A percentile compares a stretch with the other conserved stretches of the same genome.
These are phyloP conservation scores for Vigna nakashimae DNA, from an alignment of 306 rosid genomes.

Conservation along the genomic window DNA sequence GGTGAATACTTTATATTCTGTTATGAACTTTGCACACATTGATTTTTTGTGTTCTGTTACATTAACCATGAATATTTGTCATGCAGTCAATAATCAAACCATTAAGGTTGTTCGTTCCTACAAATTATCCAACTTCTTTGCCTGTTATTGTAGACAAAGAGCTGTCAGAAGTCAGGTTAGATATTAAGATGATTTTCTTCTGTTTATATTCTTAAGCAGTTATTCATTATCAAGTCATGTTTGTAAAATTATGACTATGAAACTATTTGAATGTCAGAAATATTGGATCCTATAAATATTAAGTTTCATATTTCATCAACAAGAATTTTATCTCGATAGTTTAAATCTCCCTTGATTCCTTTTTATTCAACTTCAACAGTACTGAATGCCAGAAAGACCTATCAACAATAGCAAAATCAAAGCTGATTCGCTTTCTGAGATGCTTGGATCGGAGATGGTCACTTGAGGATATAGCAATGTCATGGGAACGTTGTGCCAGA, in stretches of 20 bases:
- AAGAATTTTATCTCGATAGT: background rate
- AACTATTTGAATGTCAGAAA: background rate
- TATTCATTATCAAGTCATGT: background rate
- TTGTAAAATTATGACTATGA: background rate
- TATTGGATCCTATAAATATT: background rate
- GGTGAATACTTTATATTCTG: conserved; percentile 38
- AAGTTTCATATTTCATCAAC: background rate
- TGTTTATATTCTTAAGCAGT: conserved; percentile 1
- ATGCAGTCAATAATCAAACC: conserved; percentile 52
- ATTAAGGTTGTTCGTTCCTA: conserved; percentile 49
- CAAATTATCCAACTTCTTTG: conserved; percentile 47
- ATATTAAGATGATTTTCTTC: background rate
- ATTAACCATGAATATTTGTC: conserved; percentile 20
- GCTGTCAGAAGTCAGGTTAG: conserved; percentile 48
- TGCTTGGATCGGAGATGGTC: conserved; percentile 42
- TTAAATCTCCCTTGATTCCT: background rate
- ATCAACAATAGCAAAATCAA: conserved; percentile 40
- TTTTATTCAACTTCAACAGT: conserved; percentile 39
- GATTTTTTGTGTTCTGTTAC: background rate
- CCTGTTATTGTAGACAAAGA: conserved; percentile 43
- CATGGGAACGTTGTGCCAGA: conserved; percentile 59
- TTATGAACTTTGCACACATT: conserved; percentile 1
- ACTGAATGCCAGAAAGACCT: conserved; percentile 38
- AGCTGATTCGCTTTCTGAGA: conserved; percentile 28
- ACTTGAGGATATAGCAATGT: conserved; percentile 47